Conservation (phyloP, 164 flowering plant genomes). For the Saururus chinensis region DNA sequence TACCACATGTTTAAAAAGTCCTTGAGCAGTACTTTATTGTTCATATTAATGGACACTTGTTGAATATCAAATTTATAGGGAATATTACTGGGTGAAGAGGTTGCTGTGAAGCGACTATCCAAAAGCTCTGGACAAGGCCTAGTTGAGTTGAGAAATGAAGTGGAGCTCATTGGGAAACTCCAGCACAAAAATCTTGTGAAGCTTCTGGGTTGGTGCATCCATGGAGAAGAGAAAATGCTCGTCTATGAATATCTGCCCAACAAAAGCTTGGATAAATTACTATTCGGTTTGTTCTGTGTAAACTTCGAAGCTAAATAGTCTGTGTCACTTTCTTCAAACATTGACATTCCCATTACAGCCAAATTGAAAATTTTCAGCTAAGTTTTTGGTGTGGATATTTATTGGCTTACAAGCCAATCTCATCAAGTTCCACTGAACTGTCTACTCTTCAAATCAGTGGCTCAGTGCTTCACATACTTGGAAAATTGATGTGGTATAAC, state of each 20-base stretch:
- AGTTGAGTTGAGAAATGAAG: neutral
- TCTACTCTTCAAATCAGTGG: no score
- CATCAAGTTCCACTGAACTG: no score
- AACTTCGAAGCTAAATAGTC: neutral
- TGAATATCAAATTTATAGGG: neutral
- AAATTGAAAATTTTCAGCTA: no score
- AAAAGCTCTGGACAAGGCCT: constrained; percentile 2
- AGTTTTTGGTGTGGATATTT: no score
- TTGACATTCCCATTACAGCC: no score
- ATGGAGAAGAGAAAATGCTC: constrained; percentile 1
- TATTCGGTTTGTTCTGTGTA: neutral
- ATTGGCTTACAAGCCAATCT: no score
- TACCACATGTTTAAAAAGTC: no score
- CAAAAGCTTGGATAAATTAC: constrained; percentile 5
- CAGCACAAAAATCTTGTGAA: constrained; percentile 4
- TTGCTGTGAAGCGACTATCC: constrained; percentile 1
- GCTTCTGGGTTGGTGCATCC: neutral
- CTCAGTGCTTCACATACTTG: no score
- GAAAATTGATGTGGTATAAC: no score
- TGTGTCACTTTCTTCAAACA: no score
- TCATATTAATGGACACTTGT: neutral
- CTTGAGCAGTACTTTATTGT: neutral
- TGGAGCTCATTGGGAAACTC: constrained; percentile 1
- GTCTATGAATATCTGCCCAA: constrained; percentile 3
- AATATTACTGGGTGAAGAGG: neutral